Evolutionary conservation across 345 rosid species (phyloP).

Genomic region (Citrus cavaleriei): DNA sequence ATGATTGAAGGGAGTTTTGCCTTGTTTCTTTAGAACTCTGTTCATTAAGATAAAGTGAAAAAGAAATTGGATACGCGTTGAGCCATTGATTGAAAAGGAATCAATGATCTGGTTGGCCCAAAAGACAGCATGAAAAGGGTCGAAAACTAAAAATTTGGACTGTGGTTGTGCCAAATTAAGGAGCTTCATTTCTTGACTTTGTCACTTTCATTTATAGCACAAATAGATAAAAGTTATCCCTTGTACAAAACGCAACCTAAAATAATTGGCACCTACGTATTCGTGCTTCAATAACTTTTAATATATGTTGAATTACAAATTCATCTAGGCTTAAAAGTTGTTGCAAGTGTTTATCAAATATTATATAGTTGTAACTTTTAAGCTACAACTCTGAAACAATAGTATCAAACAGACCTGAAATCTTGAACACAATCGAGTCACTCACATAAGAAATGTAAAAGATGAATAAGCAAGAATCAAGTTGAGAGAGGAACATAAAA

Average conservation of each 20-base stretch:
- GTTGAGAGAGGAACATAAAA: background rate
- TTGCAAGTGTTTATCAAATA: too few species aligned
- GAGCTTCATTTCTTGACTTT: background rate
- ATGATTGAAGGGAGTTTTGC: background rate
- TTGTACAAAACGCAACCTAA: constrained; percentile 15
- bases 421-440: background rate
- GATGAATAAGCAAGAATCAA: too few species aligned
- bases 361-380: too few species aligned
- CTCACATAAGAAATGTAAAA: background rate
- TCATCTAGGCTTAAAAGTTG: too few species aligned
- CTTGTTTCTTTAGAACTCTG: background rate
- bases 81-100: background rate
- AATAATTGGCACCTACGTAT: background rate
- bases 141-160: background rate
- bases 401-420: background rate
- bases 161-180: background rate
- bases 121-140: background rate
- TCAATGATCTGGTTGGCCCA: background rate
- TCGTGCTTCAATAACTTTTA: too few species aligned
- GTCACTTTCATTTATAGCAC: background rate
- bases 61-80: background rate
- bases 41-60: background rate
- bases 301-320: background rate
- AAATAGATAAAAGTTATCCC: background rate
- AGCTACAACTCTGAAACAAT: too few species aligned